These are phyloP conservation scores for Aspergillus asperescens DNA, from an alignment of 495 filamentous ascomycete species.

Conservation along the genomic window DNA sequence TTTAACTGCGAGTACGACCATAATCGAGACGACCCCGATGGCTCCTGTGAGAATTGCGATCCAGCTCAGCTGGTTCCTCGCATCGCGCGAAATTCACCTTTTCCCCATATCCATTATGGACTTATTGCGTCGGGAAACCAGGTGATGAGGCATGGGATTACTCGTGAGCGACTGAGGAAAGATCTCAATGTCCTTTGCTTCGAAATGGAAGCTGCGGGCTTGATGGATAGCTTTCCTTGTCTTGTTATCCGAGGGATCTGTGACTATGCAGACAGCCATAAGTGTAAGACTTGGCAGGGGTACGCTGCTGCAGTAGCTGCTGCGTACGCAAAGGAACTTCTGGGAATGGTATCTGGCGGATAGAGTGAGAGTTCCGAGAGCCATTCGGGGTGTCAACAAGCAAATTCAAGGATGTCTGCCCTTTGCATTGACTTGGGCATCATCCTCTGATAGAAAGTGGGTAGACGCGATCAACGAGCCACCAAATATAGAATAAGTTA, in stretches of 20 bases:
- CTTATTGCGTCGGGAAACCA: conserved; percentile 17
- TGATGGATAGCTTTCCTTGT: conserved; percentile 3
- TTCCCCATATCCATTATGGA: conserved; percentile 20
- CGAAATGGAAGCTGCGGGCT: conserved; percentile 44
- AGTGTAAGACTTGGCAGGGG: background rate
- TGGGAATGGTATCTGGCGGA: no score
- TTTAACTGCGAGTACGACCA: conserved; percentile 22
- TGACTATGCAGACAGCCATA: background rate
- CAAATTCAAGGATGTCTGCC: background rate
- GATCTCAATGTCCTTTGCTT: conserved; percentile 24
- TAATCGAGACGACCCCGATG: background rate
- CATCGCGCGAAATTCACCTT: conserved; percentile 6
- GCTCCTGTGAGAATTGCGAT: conserved; percentile 18
- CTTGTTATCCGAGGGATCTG: conserved; percentile 1
- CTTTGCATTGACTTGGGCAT: background rate
- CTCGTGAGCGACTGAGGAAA: conserved; percentile 8
- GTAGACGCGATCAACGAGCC: background rate
- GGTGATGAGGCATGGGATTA: conserved; percentile 12
- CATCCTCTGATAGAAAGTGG: background rate
- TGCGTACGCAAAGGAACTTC: conserved; percentile 26
- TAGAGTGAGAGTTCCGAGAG: background rate
- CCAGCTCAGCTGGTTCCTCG: conserved; percentile 4
- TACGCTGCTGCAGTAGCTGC: conserved; percentile 23
- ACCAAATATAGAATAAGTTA: background rate
- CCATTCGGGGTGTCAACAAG: background rate